A percentile compares a stretch with the other conserved stretches of the same genome.
These are phyloP conservation scores for Colletotrichum euphorbiae DNA, from an alignment of 2,329 filamentous ascomycete genomes.

Conservation along the genomic window DNA sequence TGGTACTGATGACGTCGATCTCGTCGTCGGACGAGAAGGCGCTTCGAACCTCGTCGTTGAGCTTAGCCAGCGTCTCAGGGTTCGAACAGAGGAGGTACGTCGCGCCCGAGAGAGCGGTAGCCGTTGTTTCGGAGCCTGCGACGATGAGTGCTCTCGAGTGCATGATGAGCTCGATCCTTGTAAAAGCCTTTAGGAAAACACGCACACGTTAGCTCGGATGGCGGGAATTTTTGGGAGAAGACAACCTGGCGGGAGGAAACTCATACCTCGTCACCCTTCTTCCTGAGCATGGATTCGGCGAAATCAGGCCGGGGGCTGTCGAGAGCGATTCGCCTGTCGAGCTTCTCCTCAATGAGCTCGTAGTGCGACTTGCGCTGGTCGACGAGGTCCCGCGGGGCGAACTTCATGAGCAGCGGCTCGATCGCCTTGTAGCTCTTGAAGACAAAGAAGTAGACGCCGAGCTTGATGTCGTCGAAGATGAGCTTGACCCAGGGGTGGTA, in stretches of 20 bases:
- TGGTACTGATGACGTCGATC: constrained; percentile 49
- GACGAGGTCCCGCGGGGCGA: constrained; percentile 17
- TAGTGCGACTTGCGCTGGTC: constrained; percentile 10
- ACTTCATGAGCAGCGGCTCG: constrained; percentile 9
- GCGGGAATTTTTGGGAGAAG: too few relatives aligned
- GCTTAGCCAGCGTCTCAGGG: constrained; percentile 45
- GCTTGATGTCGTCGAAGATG: constrained; percentile 41
- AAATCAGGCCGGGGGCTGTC: constrained; percentile 40
- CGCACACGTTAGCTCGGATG: too few relatives aligned
- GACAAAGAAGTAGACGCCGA: constrained; percentile 1
- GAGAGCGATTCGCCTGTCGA: constrained; percentile 33
- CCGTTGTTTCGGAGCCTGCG: constrained; percentile 52
- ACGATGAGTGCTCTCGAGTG: constrained; percentile 43
- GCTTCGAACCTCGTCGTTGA: constrained; percentile 53
- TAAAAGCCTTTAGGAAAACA: constrained; percentile 24
- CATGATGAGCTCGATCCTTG: constrained; percentile 42
- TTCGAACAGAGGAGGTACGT: constrained; percentile 48
- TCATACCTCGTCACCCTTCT: constrained; percentile 35
- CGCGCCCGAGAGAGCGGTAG: constrained; percentile 46
- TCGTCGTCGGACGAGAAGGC: constrained; percentile 50
- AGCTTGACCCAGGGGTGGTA: constrained; percentile 38
- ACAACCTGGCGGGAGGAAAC: too few relatives aligned
- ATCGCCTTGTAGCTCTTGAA: not conserved
- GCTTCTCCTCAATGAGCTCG: constrained; percentile 18
- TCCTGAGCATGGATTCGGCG: constrained; percentile 39